Evolutionary conservation across 2,329 filamentous ascomycete genomes (phyloP), one percentile per base, ranked within the genome.

Genomic region (Trichoderma atrobrunneum): DNA sequence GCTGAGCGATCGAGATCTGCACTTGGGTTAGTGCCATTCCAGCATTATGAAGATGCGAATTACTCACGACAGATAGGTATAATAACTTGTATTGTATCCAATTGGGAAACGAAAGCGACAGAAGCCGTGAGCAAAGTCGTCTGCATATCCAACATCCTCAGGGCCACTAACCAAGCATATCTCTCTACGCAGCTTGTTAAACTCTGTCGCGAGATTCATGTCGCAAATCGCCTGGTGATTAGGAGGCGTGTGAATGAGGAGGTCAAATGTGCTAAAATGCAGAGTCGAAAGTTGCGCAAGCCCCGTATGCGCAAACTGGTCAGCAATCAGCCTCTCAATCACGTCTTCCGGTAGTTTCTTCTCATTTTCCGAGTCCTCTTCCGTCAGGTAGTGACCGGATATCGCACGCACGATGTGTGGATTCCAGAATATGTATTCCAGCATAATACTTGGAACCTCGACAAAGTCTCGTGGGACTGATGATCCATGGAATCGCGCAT

Each of bases 51-150:
- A 18, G 0, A 28, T 21, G n/a, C 2, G 2, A 24, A 16, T 18
- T n/a, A 92, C 87, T 14, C 89, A 92, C 70, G 87, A 89, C 21
- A 90, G 79, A 76, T 90, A 90, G 73, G 87, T 87, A 79, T 94
- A 94, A 82, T 94, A 93, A 51, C 91, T 91, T 28, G 91, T 91
- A 79, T 93, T 92, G 77, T 94, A 94, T 1, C 92, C 92, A 67
- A 91, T 91, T 73, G 82, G 80, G 93, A 92, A 12, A 91, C 91
- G 77, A 93, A 93, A 0, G 90, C 92, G 36, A 3, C 91, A 90
- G 78, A 93, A 88, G 7, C 92, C 91, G 76, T 93, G 87, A 39
- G 90, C 91, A 90, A 90, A 93, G 43, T 84, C 83, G 11, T n/a
- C 32, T 21, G n/a, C 63, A 7, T 26, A 80, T 12, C 88, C 89